Percentiles rank a stretch among this genome's conserved stretches.
These are phyloP conservation scores for Agastache rugosa DNA, from an alignment of 257 asterid species.

Conservation along the genomic window DNA sequence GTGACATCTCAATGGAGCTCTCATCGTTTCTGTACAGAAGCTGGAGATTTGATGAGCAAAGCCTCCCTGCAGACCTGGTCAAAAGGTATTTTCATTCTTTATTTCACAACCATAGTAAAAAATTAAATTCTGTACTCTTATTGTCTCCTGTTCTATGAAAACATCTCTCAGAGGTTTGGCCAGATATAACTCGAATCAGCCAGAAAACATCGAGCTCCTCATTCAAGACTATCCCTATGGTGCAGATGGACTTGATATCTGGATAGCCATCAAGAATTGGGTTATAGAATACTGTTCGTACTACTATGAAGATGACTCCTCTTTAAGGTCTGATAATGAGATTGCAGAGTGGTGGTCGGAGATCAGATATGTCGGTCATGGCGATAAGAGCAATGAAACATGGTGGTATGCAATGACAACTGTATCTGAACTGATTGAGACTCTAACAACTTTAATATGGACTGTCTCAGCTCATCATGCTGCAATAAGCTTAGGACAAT, in stretches of 20 bases:
- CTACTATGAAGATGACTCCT: slow-evolving; percentile 47
- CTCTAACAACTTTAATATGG: slow-evolving; percentile 59
- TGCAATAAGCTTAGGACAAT: slow-evolving; percentile 52
- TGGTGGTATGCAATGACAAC: slow-evolving; percentile 59
- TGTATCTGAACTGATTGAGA: slow-evolving; percentile 42
- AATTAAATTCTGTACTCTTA: background rate
- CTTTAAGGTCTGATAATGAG: slow-evolving; percentile 48
- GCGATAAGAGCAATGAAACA: slow-evolving; percentile 47
- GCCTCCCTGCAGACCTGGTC: slow-evolving; percentile 57
- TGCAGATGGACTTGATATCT: slow-evolving; percentile 59
- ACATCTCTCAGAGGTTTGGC: slow-evolving; percentile 53
- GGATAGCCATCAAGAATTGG: slow-evolving; percentile 58
- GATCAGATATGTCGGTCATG: slow-evolving; percentile 51
- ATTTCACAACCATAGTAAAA: background rate
- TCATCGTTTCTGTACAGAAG: slow-evolving; percentile 52
- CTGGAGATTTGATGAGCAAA: slow-evolving; percentile 64
- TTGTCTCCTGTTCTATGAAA: slow-evolving; percentile 18
- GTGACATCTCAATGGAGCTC: slow-evolving; percentile 49
- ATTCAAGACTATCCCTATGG: slow-evolving; percentile 60
- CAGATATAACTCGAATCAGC: slow-evolving; percentile 37
- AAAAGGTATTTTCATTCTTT: slow-evolving; percentile 43
- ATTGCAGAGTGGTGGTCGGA: slow-evolving; percentile 63
- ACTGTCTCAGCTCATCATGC: slow-evolving; percentile 51
- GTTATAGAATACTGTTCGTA: slow-evolving; percentile 45
- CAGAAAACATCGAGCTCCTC: slow-evolving; percentile 51